Conservation (phyloP, 192 early-diverging fungal species). For the Entrophospora sp. region DNA sequence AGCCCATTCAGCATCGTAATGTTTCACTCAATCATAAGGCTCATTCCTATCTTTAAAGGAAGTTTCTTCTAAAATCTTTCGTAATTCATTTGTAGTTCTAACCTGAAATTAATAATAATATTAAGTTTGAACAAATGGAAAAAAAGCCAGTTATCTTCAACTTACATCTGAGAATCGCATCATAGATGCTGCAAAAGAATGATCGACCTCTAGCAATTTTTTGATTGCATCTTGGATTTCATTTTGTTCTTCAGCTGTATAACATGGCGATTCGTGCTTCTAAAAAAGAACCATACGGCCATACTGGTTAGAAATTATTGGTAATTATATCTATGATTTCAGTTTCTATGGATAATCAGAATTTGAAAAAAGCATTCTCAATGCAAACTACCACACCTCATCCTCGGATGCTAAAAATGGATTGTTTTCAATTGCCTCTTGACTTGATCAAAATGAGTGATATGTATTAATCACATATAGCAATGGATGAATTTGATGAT, state of each 20-base stretch:
- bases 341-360: too few relatives aligned
- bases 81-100: conserved; percentile 10
- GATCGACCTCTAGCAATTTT: conserved; percentile 18
- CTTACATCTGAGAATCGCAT: conserved; percentile 21
- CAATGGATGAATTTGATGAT: too few relatives aligned
- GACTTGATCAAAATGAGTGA: too few relatives aligned
- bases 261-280: not conserved
- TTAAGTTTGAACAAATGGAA: conserved; percentile 20
- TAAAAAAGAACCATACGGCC: not conserved
- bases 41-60: conserved; percentile 15
- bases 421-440: not conserved
- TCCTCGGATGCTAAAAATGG: not conserved
- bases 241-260: not conserved
- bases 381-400: conserved; percentile 2
- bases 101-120: conserved; percentile 20
- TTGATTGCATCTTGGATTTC: conserved; percentile 10
- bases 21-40: conserved; percentile 8
- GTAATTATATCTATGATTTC: not conserved
- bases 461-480: too few relatives aligned
- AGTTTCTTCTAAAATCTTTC: conserved; percentile 18
- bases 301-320: too few relatives aligned
- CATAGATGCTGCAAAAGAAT: conserved; percentile 14
- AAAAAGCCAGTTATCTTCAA: conserved; percentile 10
- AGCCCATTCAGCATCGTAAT: conserved; percentile 23
- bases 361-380: too few relatives aligned